These are phyloP conservation scores for Chalciporus chontae DNA, from an alignment of 768 basidiomycete species.

Conservation along the genomic window DNA sequence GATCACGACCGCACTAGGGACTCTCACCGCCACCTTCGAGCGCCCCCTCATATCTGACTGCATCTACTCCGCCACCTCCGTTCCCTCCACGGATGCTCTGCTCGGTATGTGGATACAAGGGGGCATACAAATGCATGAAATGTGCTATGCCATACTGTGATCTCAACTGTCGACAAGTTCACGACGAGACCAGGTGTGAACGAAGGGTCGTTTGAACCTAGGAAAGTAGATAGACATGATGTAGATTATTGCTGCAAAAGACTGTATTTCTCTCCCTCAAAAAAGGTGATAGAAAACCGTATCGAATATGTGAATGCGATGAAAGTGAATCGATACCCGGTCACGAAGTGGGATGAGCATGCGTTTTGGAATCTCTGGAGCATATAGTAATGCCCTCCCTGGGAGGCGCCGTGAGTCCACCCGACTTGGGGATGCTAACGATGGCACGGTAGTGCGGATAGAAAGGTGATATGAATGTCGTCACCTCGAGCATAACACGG, in stretches of 20 bases:
- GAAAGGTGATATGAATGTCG: too few relatives aligned
- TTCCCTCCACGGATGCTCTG: slow-evolving; percentile 73
- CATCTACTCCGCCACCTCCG: slow-evolving; percentile 51
- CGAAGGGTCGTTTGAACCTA: slow-evolving; percentile 51
- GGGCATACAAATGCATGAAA: slow-evolving; percentile 70
- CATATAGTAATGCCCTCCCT: too few relatives aligned
- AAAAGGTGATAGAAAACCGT: too few relatives aligned
- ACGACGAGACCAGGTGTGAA: slow-evolving; percentile 81
- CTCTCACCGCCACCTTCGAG: slow-evolving; percentile 50
- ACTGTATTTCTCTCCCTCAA: too few relatives aligned
- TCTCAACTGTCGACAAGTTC: slow-evolving; percentile 65
- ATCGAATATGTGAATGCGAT: too few relatives aligned
- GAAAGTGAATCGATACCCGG: too few relatives aligned
- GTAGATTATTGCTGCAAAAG: not conserved
- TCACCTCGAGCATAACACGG: too few relatives aligned
- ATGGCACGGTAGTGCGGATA: too few relatives aligned
- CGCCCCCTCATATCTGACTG: slow-evolving; percentile 70
- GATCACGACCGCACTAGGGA: slow-evolving; percentile 40
- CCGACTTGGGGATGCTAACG: too few relatives aligned
- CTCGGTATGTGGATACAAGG: slow-evolving; percentile 86
- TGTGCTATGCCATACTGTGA: slow-evolving; percentile 80
- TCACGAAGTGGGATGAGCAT: too few relatives aligned
- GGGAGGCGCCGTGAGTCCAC: too few relatives aligned
- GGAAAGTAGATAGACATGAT: not conserved
- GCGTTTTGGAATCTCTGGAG: too few relatives aligned